These are phyloP conservation scores for Globisporangium abappressorium DNA, from an alignment of 352 stramenopile genomes.

Conservation along the genomic window DNA sequence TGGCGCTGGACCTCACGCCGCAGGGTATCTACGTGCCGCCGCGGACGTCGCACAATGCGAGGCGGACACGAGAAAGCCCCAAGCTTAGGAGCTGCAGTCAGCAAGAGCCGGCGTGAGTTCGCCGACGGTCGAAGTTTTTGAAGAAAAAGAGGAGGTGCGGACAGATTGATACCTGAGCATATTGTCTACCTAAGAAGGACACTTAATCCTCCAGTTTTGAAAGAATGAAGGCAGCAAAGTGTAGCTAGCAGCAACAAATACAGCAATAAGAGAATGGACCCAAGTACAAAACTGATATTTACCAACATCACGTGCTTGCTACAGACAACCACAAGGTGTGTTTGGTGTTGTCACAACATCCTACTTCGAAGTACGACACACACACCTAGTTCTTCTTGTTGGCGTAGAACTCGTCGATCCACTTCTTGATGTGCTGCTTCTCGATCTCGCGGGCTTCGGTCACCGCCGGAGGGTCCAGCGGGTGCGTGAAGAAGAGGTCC, in stretches of 20 bases:
- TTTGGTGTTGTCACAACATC: neutral
- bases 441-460: slow-evolving; percentile 39
- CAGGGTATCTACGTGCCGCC: slow-evolving; percentile 37
- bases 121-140: slow-evolving; percentile 12
- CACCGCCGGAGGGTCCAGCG: slow-evolving; percentile 49
- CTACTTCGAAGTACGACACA: neutral
- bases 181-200: neutral
- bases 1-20: slow-evolving; percentile 20
- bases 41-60: slow-evolving; percentile 40
- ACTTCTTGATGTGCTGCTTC: slow-evolving; percentile 50
- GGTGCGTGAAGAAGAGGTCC: slow-evolving; percentile 80
- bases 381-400: neutral
- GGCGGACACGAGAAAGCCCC: slow-evolving; percentile 4
- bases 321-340: neutral
- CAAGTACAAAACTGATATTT: neutral
- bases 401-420: slow-evolving; percentile 39
- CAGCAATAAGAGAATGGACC: neutral
- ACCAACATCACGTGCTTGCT: neutral
- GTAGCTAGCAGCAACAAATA: neutral
- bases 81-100: neutral
- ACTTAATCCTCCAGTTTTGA: neutral
- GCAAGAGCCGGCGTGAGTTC: neutral
- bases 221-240: neutral
- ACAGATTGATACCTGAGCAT: neutral
- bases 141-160: neutral